These are phyloP conservation scores for Cochliopodium minus DNA, from an alignment of 208 protist genomes.

Conservation along the genomic window DNA sequence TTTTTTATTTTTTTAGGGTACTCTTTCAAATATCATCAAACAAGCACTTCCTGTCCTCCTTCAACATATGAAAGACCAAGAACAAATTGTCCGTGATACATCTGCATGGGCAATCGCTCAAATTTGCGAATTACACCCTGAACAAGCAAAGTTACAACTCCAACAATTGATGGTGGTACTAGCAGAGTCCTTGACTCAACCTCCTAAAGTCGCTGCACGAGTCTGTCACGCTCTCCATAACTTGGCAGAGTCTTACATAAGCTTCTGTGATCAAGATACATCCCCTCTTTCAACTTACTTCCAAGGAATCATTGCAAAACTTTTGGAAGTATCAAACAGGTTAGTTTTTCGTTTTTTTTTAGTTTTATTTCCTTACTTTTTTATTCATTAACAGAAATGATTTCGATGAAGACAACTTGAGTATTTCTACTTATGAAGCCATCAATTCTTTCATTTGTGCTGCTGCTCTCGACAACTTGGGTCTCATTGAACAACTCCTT, in stretches of 20 bases:
- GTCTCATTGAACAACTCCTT: too few species aligned
- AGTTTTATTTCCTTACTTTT: too few species aligned
- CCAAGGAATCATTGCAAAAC: not conserved
- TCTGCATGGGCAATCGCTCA: conserved; percentile 75
- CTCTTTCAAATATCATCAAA: too few species aligned
- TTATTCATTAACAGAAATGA: conserved; percentile 26
- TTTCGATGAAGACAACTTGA: conserved; percentile 43
- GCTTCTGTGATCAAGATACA: too few species aligned
- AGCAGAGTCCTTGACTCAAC: too few species aligned
- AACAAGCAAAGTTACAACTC: conserved; percentile 57
- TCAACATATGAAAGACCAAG: conserved; percentile 50
- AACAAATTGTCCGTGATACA: conserved; percentile 69
- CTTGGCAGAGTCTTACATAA: conserved; percentile 62
- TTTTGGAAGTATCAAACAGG: too few species aligned
- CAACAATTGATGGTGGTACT: too few species aligned
- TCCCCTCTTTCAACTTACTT: conserved; percentile 68
- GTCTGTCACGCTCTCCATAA: conserved; percentile 77
- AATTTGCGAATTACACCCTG: conserved; percentile 67
- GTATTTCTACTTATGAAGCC: conserved; percentile 64
- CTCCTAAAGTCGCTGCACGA: too few species aligned
- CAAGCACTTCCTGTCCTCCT: conserved; percentile 61
- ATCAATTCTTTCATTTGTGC: conserved; percentile 74
- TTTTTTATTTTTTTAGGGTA: too few species aligned
- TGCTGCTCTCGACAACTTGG: too few species aligned
- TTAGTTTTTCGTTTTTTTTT: too few species aligned